A percentile compares a stretch with the other conserved stretches of the same genome.
These are phyloP conservation scores for Scorias spongiosa DNA, from an alignment of 2,329 filamentous ascomycete genomes.

Conservation along the genomic window DNA sequence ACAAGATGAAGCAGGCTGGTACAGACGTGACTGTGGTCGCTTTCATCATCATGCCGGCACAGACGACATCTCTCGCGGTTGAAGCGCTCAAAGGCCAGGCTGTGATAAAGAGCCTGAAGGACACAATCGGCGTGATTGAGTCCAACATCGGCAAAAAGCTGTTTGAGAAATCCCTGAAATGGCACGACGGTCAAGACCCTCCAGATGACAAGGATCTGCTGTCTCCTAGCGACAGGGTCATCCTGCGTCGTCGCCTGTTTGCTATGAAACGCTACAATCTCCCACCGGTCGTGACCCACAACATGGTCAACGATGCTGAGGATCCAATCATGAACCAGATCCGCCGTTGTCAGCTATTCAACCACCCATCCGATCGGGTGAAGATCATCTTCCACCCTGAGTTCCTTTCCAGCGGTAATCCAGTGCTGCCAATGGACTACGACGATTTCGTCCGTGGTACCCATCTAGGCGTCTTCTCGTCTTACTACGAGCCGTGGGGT, in stretches of 20 bases:
- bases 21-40: constrained; percentile 92
- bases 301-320: constrained; percentile 89
- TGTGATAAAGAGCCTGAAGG: constrained; percentile 87
- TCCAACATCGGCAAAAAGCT: constrained; percentile 82
- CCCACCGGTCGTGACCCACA: constrained; percentile 94
- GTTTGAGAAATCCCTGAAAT: constrained; percentile 85
- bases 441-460: constrained; percentile 97
- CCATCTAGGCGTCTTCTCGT: constrained; percentile 87
- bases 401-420: constrained; percentile 90
- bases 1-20: constrained; percentile 68
- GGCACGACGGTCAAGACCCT: constrained; percentile 86
- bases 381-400: constrained; percentile 98
- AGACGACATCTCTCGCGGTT: constrained; percentile 86
- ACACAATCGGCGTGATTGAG: constrained; percentile 87
- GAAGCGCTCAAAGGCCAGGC: constrained; percentile 94
- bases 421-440: constrained; percentile 88
- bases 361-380: constrained; percentile 84
- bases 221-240: constrained; percentile 77
- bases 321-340: constrained; percentile 95
- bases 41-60: constrained; percentile 97
- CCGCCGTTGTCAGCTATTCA: constrained; percentile 90
- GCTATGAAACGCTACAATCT: constrained; percentile 88
- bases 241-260: constrained; percentile 80
- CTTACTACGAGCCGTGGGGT: constrained; percentile 98
- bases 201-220: constrained; percentile 96